These are phyloP conservation scores for Tanacetum coccineum DNA, from an alignment of 129 eudicot species.

Conservation along the genomic window DNA sequence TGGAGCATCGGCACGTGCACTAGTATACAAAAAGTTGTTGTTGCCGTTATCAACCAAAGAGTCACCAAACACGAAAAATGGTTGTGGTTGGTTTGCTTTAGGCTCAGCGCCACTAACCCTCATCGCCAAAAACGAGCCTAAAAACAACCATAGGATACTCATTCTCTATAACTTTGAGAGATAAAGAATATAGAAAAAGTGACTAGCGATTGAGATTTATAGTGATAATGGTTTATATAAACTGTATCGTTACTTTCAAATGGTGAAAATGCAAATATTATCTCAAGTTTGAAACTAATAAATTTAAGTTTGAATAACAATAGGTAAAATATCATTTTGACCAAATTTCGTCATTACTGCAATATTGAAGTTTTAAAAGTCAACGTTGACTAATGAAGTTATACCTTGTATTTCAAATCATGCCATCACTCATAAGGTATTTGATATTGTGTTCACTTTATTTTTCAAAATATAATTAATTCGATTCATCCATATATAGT, in stretches of 20 bases:
- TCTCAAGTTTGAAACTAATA: neutral
- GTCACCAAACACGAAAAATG: constrained; percentile 47
- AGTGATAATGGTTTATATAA: neutral
- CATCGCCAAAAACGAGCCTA: neutral
- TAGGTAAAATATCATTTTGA: neutral
- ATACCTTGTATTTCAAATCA: neutral
- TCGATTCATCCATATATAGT: no score
- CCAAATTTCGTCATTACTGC: constrained; percentile 4
- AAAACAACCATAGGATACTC: constrained; percentile 5
- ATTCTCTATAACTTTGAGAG: neutral
- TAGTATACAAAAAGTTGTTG: constrained; percentile 41
- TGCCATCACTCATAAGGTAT: neutral
- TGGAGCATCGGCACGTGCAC: constrained; percentile 42
- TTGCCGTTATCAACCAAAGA: constrained; percentile 51
- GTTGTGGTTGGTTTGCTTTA: constrained; percentile 25
- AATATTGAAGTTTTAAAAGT: constrained; percentile 9
- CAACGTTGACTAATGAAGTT: neutral
- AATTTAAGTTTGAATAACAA: neutral
- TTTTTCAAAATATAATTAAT: no score
- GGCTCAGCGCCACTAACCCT: neutral
- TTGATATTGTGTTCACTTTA: no score
- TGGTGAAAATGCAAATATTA: neutral
- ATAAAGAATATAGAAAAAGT: neutral
- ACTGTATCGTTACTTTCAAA: neutral
- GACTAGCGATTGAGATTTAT: neutral